Evolutionary conservation across 208 protist genomes (phyloP), one percentile per base, ranked within the genome.

Genomic region (Trypanosoma rangeli): DNA sequence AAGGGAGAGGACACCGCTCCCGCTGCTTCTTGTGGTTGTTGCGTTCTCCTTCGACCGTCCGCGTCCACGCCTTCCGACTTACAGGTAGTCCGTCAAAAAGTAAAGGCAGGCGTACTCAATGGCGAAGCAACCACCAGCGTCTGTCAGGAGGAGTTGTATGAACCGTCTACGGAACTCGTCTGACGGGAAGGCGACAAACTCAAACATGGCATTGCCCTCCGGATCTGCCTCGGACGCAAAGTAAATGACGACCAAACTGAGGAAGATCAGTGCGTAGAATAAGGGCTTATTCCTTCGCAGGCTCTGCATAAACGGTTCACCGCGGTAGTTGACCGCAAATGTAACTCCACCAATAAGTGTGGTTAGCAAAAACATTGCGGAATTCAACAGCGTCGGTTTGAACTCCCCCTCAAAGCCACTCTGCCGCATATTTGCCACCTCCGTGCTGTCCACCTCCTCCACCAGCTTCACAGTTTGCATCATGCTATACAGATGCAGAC

Each of bases 321-420:
- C 98, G 39, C 95, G 90, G 83, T 99, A 99, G 81, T 99, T 99
- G 31, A 98, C 92, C 24, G 91, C 95, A 78, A 99, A 99, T 13
- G 94, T 99, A 33, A 95, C 84, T 12, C 97, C 90, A 48, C 96
- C 94, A 80, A 98, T 97, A 29, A 97, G 77, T 10, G 89, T 94
- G 0, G 93, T 96, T 46, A 99, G 90, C 20, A 99, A 79, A 74
- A 98, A 99, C 63, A 99, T 96, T 37, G 96, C 94, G 5, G 89
- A 97, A 85, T 99, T 99, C 5, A 99, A 77, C 16, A 99, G 67
- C 46, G 88, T 98, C 9, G 98, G 97, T 74, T 97, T 91, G 74
- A 99, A 99, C 71, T 95, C 79, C 26, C 73, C 89, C 42, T 98
- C 93, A 33, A 88, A 80, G 35, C 66, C 84, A 57, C 74, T 79